Evolutionary conservation across 1,284 basidiomycete genomes (phyloP).

Genomic region (Moesziomyces sp.): DNA sequence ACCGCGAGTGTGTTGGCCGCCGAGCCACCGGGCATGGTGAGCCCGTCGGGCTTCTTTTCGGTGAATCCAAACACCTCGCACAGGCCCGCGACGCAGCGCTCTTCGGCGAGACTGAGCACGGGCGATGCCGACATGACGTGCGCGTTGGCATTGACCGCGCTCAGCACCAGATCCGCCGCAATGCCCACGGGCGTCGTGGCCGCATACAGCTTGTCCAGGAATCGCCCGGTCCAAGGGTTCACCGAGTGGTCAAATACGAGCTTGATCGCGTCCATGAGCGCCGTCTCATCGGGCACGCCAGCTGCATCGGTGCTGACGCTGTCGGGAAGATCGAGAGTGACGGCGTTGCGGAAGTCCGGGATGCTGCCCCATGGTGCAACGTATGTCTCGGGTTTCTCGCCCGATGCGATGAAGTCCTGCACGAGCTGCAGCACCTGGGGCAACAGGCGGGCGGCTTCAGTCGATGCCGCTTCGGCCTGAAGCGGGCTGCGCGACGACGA

Average conservation of each 20-base stretch:
- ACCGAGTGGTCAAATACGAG: slow-evolving; percentile 57
- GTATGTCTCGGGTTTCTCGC: slow-evolving; percentile 29
- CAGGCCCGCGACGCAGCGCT: slow-evolving; percentile 53
- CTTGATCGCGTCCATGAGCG: slow-evolving; percentile 43
- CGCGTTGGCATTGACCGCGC: slow-evolving; percentile 69
- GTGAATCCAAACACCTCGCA: slow-evolving; percentile 61
- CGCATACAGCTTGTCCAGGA: slow-evolving; percentile 68
- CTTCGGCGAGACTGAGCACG: slow-evolving; percentile 67
- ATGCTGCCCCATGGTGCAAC: slow-evolving; percentile 46
- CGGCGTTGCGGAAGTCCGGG: slow-evolving; percentile 30
- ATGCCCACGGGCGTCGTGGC: slow-evolving; percentile 68
- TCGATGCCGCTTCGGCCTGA: slow-evolving; percentile 34
- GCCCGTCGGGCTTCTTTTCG: slow-evolving; percentile 54
- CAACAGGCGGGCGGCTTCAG: slow-evolving; percentile 42
- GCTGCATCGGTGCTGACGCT: background rate
- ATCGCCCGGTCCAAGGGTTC: slow-evolving; percentile 63
- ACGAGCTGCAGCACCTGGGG: slow-evolving; percentile 38
- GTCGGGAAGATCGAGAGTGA: slow-evolving; percentile 38
- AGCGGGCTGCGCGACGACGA: slow-evolving; percentile 37
- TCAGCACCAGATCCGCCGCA: slow-evolving; percentile 67
- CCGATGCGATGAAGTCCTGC: slow-evolving; percentile 37
- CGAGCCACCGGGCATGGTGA: slow-evolving; percentile 68
- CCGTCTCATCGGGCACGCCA: slow-evolving; percentile 10
- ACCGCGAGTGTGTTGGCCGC: slow-evolving; percentile 68
- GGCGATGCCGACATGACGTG: slow-evolving; percentile 70